Base-by-base conservation (phyloP, 2,329 filamentous ascomycete species). In the Trichoderma atroviride region DNA sequence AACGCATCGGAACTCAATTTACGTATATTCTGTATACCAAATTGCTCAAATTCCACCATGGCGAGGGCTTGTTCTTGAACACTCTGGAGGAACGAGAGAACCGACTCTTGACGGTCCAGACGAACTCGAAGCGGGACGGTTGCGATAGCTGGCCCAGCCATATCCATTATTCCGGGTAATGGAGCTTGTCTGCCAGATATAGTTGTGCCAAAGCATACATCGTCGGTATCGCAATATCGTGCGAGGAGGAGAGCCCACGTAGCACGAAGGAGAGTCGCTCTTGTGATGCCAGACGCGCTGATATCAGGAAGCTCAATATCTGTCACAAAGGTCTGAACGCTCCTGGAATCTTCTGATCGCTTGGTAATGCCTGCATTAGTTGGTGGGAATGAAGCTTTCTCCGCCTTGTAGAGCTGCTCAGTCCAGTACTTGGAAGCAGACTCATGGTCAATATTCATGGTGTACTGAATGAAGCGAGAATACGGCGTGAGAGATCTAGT, bases 181-280 rank as follows among this genome's bases (percentile, higher is more conserved):
- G 66, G 55, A 19, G 70, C 70, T 14, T 75, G 63, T 16, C 74
- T 71, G 14, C 74, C 74, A 2, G 70, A 73, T 4, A 73, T 60
- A 1, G 71, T 67, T 10, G 63, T 59, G 11, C 73, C 74, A 61
- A 73, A 75, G 4, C 67, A 40, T n/a, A 74, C 29, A 52, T 69
- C 71, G 29, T 62, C 69, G 2, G 70, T 78, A 68, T 47, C 76
- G 71, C 81, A 76, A 60, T 82, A 81, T 2, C 79, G 72, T 0
- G 78, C 77, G 3, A 80, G 75, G 5, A 82, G 74, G 4, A 84
- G 40, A 4, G 74, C 68, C 73, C 75, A 76, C 1, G 77, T 74
- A 1, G 75, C 74, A 2, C 76, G 72, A 9, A 76, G 59, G 5
- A 76, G 52, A 2, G 72, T 74, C 0, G 76, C 71, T 5, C 70